These are phyloP conservation scores for Colletotrichum neosansevieriae DNA, from an alignment of 2,329 filamentous ascomycete species.

Conservation along the genomic window DNA sequence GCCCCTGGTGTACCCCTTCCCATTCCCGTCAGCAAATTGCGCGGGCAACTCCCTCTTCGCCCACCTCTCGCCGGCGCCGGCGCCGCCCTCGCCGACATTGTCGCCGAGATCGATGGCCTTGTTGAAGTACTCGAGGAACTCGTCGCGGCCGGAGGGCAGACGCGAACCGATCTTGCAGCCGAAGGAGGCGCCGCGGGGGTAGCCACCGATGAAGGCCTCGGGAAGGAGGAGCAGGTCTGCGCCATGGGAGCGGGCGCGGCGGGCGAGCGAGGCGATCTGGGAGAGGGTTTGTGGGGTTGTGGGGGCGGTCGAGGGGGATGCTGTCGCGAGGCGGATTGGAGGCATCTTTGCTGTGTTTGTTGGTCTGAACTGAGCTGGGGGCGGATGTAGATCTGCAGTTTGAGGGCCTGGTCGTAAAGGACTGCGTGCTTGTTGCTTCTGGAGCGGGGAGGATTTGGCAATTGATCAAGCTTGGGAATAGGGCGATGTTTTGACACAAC, in stretches of 20 bases:
- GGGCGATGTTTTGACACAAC: background rate
- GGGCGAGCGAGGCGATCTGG: conserved; percentile 73
- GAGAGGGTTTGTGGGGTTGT: conserved; percentile 71
- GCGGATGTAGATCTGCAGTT: background rate
- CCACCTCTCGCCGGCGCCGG: conserved; percentile 82
- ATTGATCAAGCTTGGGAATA: background rate
- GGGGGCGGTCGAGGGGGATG: conserved; percentile 64
- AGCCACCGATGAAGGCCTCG: conserved; percentile 92
- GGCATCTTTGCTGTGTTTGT: conserved; percentile 20
- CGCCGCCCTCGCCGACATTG: conserved; percentile 65
- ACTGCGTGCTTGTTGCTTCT: background rate
- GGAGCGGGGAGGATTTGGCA: too few relatives aligned
- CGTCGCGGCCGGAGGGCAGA: conserved; percentile 77
- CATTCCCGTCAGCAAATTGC: conserved; percentile 42
- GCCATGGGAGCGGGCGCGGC: conserved; percentile 66
- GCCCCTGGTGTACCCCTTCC: conserved; percentile 59
- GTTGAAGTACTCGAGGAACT: conserved; percentile 85
- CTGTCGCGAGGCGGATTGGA: conserved; percentile 64
- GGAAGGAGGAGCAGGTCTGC: conserved; percentile 86
- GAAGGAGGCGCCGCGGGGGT: conserved; percentile 85
- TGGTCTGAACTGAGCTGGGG: background rate
- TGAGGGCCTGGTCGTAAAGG: background rate
- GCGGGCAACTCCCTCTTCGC: conserved; percentile 68
- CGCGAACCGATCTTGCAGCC: conserved; percentile 80
- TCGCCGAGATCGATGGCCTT: conserved; percentile 87